Evolutionary conservation across 352 stramenopile genomes (phyloP).

Genomic region (Phytophthora nicotianae): DNA sequence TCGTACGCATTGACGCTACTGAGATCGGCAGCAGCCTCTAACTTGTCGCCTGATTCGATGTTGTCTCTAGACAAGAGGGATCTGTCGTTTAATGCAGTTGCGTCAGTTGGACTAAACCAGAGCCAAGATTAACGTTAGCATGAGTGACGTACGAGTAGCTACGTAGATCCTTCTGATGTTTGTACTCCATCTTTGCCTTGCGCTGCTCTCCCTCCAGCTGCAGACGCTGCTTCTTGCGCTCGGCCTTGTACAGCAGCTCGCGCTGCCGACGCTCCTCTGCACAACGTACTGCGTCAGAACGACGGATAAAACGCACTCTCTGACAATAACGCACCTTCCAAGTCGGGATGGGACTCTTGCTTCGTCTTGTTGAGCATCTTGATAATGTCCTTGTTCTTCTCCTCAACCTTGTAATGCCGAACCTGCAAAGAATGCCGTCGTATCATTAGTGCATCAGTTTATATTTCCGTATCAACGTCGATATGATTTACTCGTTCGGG

Average conservation of each 20-base stretch:
- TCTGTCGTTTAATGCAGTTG: slow-evolving; percentile 23
- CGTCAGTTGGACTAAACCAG: neutral
- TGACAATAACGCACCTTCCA: slow-evolving; percentile 59
- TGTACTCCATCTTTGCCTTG: slow-evolving; percentile 63
- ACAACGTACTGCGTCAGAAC: slow-evolving; percentile 9
- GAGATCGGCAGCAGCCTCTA: slow-evolving; percentile 55
- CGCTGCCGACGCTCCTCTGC: slow-evolving; percentile 68
- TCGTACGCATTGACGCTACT: slow-evolving; percentile 78
- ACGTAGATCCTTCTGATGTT: slow-evolving; percentile 76
- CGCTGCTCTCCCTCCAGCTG: slow-evolving; percentile 54
- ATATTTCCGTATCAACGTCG: neutral
- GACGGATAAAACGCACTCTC: slow-evolving; percentile 2
- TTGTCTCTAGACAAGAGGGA: slow-evolving; percentile 72
- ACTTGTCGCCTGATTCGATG: slow-evolving; percentile 50
- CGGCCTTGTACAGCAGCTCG: slow-evolving; percentile 72
- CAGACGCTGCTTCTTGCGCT: slow-evolving; percentile 74
- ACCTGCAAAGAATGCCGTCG: slow-evolving; percentile 39
- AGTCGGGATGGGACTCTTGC: slow-evolving; percentile 66
- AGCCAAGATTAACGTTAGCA: neutral
- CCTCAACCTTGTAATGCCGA: slow-evolving; percentile 67
- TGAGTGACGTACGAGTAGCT: slow-evolving; percentile 72
- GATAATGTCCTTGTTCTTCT: slow-evolving; percentile 89
- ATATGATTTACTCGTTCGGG: slow-evolving; percentile 52
- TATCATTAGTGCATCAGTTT: neutral
- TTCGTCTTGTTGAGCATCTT: slow-evolving; percentile 91